A percentile compares a stretch with the other conserved stretches of the same genome.
phyloP scores from a whole-genome alignment of 164 flowering plant genomes.

The Brasenia schreberi region DNA sequence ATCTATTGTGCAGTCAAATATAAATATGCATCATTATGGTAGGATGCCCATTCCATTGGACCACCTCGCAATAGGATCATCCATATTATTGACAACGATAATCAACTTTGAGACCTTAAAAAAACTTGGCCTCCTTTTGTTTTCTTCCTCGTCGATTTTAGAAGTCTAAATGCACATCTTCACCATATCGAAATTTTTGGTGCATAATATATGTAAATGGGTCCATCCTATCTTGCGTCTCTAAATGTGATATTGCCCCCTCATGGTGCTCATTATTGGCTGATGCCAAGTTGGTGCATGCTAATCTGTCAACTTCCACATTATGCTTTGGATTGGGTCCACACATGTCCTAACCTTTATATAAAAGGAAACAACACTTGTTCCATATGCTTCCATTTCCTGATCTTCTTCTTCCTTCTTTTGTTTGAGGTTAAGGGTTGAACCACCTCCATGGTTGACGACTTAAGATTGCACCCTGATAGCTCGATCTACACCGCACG shows the following conservation, averaged over 20 bases:
- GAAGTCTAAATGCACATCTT: constrained; percentile 82
- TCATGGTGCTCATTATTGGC: constrained; percentile 5
- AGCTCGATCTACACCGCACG: no score
- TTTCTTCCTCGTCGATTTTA: constrained; percentile 67
- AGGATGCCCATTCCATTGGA: constrained; percentile 70
- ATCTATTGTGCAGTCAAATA: no score
- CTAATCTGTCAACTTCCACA: constrained; percentile 5
- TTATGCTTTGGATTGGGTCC: no score
- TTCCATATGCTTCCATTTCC: no score
- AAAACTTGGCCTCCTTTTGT: no score
- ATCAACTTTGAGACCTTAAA: constrained; percentile 64
- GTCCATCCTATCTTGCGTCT: constrained; percentile 75
- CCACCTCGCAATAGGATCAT: constrained; percentile 94
- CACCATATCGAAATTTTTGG: constrained; percentile 78
- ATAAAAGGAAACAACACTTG: constrained; percentile 10
- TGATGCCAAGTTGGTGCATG: constrained; percentile 5
- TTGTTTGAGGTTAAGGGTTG: no score
- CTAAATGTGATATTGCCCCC: constrained; percentile 36
- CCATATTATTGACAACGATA: constrained; percentile 96
- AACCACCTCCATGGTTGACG: no score
- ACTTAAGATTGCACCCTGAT: no score
- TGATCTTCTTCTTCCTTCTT: no score
- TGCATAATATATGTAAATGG: constrained; percentile 82
- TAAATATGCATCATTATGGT: no score
- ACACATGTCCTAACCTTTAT: no score